phyloP scores from a whole-genome alignment of 495 filamentous ascomycete species.

The Hypoxylon trugodes region DNA sequence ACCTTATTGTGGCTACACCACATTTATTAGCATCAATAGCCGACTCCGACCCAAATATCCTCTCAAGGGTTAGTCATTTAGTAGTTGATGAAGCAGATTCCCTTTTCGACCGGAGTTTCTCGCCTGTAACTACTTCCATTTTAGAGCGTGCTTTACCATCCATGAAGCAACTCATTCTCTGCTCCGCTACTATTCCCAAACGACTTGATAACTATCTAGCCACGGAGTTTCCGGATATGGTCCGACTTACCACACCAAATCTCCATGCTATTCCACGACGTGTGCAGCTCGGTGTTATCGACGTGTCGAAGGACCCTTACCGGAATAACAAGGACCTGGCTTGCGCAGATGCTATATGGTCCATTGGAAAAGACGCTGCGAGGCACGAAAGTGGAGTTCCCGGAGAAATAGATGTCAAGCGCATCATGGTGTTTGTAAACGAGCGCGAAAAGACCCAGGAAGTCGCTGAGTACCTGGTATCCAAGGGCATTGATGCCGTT shows the following conservation, averaged over 20 bases:
- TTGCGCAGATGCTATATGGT: conserved; percentile 93
- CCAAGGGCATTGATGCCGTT: conserved; percentile 87
- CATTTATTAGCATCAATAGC: conserved; percentile 88
- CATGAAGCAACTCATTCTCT: conserved; percentile 88
- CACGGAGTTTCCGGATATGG: conserved; percentile 81
- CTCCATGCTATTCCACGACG: conserved; percentile 94
- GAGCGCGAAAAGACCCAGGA: conserved; percentile 88
- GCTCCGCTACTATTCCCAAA: conserved; percentile 94
- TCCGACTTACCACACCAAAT: conserved; percentile 89
- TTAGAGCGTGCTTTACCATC: conserved; percentile 79
- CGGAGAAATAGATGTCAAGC: conserved; percentile 71
- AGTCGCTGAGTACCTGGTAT: conserved; percentile 78
- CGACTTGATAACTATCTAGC: conserved; percentile 85
- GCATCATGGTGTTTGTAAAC: conserved; percentile 96
- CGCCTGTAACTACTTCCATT: conserved; percentile 79
- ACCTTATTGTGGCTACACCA: conserved; percentile 87
- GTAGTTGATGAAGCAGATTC: conserved; percentile 96
- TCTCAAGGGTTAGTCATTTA: conserved; percentile 85
- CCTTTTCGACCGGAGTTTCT: conserved; percentile 90
- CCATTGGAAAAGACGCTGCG: conserved; percentile 81
- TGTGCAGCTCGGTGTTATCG: conserved; percentile 92
- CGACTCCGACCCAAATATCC: conserved; percentile 83
- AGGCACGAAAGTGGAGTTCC: conserved; percentile 56
- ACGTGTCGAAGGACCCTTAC: conserved; percentile 88
- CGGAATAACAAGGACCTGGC: conserved; percentile 88